Base-by-base conservation (phyloP, 2,329 filamentous ascomycete genomes). In the Calycina marina region DNA sequence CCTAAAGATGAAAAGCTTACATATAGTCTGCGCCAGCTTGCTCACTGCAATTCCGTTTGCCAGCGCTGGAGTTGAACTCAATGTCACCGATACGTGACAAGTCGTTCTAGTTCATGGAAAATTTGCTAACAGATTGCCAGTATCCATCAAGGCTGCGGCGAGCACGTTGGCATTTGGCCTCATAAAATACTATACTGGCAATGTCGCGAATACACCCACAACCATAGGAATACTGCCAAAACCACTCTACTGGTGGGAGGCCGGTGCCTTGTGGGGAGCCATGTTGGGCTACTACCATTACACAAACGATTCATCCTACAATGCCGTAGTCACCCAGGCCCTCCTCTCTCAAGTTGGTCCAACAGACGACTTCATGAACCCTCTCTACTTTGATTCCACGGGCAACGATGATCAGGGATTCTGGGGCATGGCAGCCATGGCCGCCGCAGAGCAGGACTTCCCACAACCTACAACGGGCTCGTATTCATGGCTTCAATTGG, bases 331-430 rank as follows among this genome's bases (percentile, higher is more conserved):
- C 30, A 63, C 66, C 18, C 59, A 75, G 39, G 74, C 68, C 6
- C 55, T 82, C 2, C 51, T 70, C 4, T 68, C 62, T 15, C 73
- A 73, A 69, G 50, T 65, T 58, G 74, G 73, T 1, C 63, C 66
- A 0, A 52, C 65, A 6, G 59, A 63, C 36, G 63, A 81, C 53
- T 77, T 66, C 46, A 72, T 79, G 63, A 60, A 67, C 4, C 60
- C 64, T 0, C 53, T 56, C 34, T 68, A 76, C 40, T 54, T 55
- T 9, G 60, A 61, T n/a, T 66, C 72, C 38, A 69, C 78, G 51
- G 77, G 77, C 32, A 84, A 83, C 42, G 78, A 83, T 43, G 78
- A 84, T 48, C 73, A 82, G 49, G 72, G 71, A 18, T 82, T 82
- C 50, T 84, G 78, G 78, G 72, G 65, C 8, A 72, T 81, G 15